phyloP scores from a whole-genome alignment of 352 stramenopile species.

The Albugo laibachii region DNA sequence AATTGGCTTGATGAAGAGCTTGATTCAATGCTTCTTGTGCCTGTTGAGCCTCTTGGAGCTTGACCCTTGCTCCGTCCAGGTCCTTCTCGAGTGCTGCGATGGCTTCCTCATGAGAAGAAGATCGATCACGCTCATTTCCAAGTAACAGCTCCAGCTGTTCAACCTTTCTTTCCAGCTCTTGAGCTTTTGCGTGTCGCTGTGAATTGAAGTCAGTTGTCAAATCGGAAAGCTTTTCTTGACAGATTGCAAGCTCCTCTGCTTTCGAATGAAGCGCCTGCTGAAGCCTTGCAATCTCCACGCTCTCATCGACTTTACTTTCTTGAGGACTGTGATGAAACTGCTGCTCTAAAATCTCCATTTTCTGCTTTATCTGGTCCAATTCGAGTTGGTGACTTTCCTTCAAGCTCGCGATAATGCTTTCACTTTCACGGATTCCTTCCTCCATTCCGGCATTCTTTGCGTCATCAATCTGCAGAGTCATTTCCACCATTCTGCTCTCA shows the following conservation, averaged over 20 bases:
- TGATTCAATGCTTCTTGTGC: too few relatives aligned
- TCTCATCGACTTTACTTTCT: background rate
- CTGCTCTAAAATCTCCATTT: background rate
- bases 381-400: background rate
- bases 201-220: too few relatives aligned
- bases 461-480: constrained; percentile 61
- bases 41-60: too few relatives aligned
- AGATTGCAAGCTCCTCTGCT: background rate
- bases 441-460: constrained; percentile 41
- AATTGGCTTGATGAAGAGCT: background rate
- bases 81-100: too few relatives aligned
- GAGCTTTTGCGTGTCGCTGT: too few relatives aligned
- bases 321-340: background rate
- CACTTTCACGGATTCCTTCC: constrained; percentile 55
- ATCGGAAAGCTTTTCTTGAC: background rate
- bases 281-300: background rate
- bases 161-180: too few relatives aligned
- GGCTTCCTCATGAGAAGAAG: too few relatives aligned
- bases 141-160: too few relatives aligned
- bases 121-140: too few relatives aligned
- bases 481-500: constrained; percentile 44
- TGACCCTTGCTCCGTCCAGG: too few relatives aligned
- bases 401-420: constrained; percentile 41
- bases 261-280: background rate
- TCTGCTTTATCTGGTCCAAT: background rate